Percentiles rank a stretch among this genome's conserved stretches.
phyloP scores from a whole-genome alignment of 176 grass and related monocot genomes.

The Eragrostis nindensis region DNA sequence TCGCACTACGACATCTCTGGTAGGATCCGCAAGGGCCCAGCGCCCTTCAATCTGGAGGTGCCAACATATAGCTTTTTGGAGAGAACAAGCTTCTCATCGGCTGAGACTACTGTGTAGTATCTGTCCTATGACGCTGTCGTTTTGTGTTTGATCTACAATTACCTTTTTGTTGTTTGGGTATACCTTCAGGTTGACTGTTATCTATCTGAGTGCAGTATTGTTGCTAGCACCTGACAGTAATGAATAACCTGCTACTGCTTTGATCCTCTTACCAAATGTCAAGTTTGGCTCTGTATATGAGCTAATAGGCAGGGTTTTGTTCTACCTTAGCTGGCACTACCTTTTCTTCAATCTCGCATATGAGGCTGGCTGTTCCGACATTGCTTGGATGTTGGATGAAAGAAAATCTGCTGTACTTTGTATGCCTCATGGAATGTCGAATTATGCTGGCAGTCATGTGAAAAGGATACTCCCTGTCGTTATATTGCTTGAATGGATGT shows the following conservation, averaged over 20 bases:
- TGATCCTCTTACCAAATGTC: constrained; percentile 37
- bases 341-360: neutral
- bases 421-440: neutral
- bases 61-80: constrained; percentile 78
- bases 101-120: constrained; percentile 39
- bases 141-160: constrained; percentile 40
- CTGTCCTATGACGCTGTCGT: constrained; percentile 18
- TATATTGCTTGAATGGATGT: neutral
- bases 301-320: constrained; percentile 26
- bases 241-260: constrained; percentile 55
- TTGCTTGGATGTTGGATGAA: neutral
- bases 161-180: constrained; percentile 38
- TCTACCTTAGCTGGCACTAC: constrained; percentile 19
- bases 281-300: constrained; percentile 28
- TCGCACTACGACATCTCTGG: constrained; percentile 90
- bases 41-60: constrained; percentile 87
- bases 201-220: constrained; percentile 36
- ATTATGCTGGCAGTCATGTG: neutral
- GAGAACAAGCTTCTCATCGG: constrained; percentile 89
- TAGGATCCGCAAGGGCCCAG: constrained; percentile 89
- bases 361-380: neutral
- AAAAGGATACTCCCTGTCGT: neutral
- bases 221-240: constrained; percentile 43
- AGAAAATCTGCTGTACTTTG: neutral
- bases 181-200: constrained; percentile 24